Percentiles rank a stretch among this genome's conserved stretches.
Conservation (phyloP, 2,329 filamentous ascomycete genomes). For the Cladophialophora bantiana region DNA sequence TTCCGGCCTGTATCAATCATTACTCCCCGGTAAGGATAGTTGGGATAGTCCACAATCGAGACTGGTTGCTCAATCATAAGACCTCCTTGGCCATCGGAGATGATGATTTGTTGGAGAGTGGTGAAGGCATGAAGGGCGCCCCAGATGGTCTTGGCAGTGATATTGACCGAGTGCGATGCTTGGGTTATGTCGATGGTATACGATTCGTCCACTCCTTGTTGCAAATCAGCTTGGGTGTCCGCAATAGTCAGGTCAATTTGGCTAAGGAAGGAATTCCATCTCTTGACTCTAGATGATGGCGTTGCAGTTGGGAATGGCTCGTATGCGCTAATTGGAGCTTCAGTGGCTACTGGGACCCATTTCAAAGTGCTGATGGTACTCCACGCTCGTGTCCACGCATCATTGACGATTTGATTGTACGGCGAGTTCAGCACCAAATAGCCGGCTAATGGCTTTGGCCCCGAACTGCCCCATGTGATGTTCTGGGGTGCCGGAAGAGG, state of each 20-base stretch:
- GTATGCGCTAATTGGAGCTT: slow-evolving; percentile 60
- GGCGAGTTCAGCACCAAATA: slow-evolving; percentile 50
- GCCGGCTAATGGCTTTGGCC: slow-evolving; percentile 54
- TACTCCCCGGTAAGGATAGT: slow-evolving; percentile 62
- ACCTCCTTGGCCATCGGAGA: slow-evolving; percentile 54
- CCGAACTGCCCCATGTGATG: slow-evolving; percentile 61
- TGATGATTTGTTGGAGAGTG: slow-evolving; percentile 64
- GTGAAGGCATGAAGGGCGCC: slow-evolving; percentile 64
- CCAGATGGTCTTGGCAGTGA: slow-evolving; percentile 60
- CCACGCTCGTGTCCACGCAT: slow-evolving; percentile 61
- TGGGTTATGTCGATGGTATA: slow-evolving; percentile 57
- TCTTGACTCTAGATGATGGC: slow-evolving; percentile 29
- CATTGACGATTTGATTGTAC: slow-evolving; percentile 49
- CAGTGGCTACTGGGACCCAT: slow-evolving; percentile 62
- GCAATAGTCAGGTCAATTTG: slow-evolving; percentile 56
- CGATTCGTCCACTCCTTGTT: slow-evolving; percentile 65
- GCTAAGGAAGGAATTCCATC: slow-evolving; percentile 44
- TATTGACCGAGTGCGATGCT: slow-evolving; percentile 51
- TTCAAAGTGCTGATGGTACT: slow-evolving; percentile 56
- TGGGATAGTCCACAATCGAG: slow-evolving; percentile 57
- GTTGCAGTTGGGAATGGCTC: slow-evolving; percentile 58
- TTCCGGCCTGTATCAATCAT: slow-evolving; percentile 65
- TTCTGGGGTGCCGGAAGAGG: slow-evolving; percentile 61
- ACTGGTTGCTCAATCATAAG: slow-evolving; percentile 63
- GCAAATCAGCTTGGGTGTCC: slow-evolving; percentile 56